Conservation (phyloP, 1,284 basidiomycete genomes). For the Cryptococcus jaspeensis region DNA sequence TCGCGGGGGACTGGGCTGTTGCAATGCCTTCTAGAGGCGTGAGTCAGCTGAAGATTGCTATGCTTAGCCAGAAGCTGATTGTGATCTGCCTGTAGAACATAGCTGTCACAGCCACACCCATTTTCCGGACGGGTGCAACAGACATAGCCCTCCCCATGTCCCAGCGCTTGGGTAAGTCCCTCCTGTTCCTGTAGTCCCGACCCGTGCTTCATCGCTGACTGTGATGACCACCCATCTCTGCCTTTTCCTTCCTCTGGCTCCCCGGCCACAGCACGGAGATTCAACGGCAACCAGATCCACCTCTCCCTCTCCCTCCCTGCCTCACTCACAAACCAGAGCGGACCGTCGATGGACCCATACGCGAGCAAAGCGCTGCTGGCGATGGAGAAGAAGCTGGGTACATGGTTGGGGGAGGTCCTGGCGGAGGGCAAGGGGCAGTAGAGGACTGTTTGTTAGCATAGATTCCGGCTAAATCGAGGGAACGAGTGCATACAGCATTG, state of each 20-base stretch:
- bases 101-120: constrained; percentile 60
- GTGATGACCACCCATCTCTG: too few species aligned
- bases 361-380: constrained; percentile 38
- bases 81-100: constrained; percentile 47
- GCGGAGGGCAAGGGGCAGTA: constrained; percentile 4
- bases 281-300: constrained; percentile 44
- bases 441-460: too few species aligned
- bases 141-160: constrained; percentile 71
- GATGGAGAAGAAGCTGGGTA: constrained; percentile 47
- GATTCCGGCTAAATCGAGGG: too few species aligned
- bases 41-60: too few species aligned
- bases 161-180: constrained; percentile 67
- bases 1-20: constrained; percentile 77
- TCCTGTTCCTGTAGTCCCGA: background rate
- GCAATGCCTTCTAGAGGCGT: constrained; percentile 67
- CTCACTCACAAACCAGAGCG: constrained; percentile 29
- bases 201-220: background rate
- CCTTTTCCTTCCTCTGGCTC: background rate
- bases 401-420: constrained; percentile 36
- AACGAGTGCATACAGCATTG: too few species aligned
- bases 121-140: constrained; percentile 64
- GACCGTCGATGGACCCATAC: constrained; percentile 39
- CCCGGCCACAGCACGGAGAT: constrained; percentile 33
- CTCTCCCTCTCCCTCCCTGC: constrained; percentile 43
- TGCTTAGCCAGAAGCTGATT: constrained; percentile 4